These are phyloP conservation scores for Starmerella roubikii DNA, from an alignment of 805 yeast genomes.

Conservation along the genomic window DNA sequence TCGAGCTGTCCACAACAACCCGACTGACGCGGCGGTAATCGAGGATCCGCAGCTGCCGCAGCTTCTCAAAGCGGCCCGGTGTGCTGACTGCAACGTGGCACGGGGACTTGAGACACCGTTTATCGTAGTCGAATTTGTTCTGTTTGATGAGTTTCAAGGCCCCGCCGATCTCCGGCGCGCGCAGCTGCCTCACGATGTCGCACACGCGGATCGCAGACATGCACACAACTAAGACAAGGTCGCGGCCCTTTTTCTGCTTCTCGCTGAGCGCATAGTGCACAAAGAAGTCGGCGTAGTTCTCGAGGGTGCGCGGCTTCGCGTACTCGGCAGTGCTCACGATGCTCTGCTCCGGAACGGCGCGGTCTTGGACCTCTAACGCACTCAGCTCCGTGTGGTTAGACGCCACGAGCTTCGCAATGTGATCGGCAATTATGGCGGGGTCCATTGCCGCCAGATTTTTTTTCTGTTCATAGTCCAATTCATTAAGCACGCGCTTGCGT, in stretches of 20 bases:
- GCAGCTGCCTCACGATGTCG: constrained; percentile 56
- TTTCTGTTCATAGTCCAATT: constrained; percentile 35
- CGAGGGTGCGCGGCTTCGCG: constrained; percentile 37
- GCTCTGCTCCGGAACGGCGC: constrained; percentile 41
- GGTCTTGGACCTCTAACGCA: constrained; percentile 59
- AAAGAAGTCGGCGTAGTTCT: constrained; percentile 43
- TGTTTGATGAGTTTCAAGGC: constrained; percentile 63
- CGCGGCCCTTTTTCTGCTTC: constrained; percentile 12
- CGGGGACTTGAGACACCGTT: constrained; percentile 27
- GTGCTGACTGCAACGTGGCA: constrained; percentile 48
- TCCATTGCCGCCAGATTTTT: constrained; percentile 39
- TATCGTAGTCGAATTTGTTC: constrained; percentile 58
- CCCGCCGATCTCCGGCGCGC: constrained; percentile 32
- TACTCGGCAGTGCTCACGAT: constrained; percentile 53
- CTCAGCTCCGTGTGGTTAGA: constrained; percentile 39
- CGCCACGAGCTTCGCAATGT: constrained; percentile 35
- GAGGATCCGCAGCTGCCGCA: constrained; percentile 33
- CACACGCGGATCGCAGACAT: constrained; percentile 81
- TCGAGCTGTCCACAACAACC: constrained; percentile 47
- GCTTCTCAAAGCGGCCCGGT: constrained; percentile 43
- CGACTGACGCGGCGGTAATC: constrained; percentile 36
- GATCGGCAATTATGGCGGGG: constrained; percentile 53
- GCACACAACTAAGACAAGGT: constrained; percentile 41
- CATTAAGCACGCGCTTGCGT: constrained; percentile 13
- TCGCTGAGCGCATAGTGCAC: constrained; percentile 29